Base-by-base conservation (phyloP, 768 basidiomycete genomes). In the Termitomyces titanicus region DNA sequence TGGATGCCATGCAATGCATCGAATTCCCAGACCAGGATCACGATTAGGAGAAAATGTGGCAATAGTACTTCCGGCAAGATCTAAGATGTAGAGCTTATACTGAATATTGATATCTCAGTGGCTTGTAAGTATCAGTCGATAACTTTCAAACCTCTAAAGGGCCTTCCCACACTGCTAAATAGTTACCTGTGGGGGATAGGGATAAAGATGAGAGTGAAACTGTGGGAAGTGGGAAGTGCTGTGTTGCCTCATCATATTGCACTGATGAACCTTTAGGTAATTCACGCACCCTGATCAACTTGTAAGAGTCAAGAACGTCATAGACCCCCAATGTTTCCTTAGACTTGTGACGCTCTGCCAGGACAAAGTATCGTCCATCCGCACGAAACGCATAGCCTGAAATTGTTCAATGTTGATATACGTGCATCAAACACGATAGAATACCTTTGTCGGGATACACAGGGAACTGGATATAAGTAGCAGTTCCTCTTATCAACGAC, bases 281-380 rank as follows among this genome's bases (percentile, higher is more conserved):
- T 43, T 40, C 15, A 71, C 80, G 53, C 70, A 92, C 92, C 61
- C 89, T 79, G 50, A 87, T 81, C 20, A 92, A 75, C 61, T 83
- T 86, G 70, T 86, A 94, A 1, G 79, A 74, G 52, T 88, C 81
- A 3, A 76, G 62, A 3, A 82, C 75, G 64, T 96, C 93, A 66
- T 98, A 97, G 4, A 97, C 73, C 22, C 92, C 92, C 0, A 94
- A 66, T 0, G 87, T 88, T 63, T 96, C 94, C 68, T 88, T 94
- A 1, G 92, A 94, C 61, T 88, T 88, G 67, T 96, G 94, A 20
- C 92, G 80, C 66, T 97, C 94, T 5, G 89, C 93, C 5, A 96
- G 72, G 22, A 93, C 73, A 62, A 96, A 87, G 68, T 94, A 94
- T 12, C 85, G 84, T 2, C 86, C 87, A 71, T 95, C 92, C 29